Conservation (phyloP, 768 basidiomycete genomes). For the Mycena crocata region DNA sequence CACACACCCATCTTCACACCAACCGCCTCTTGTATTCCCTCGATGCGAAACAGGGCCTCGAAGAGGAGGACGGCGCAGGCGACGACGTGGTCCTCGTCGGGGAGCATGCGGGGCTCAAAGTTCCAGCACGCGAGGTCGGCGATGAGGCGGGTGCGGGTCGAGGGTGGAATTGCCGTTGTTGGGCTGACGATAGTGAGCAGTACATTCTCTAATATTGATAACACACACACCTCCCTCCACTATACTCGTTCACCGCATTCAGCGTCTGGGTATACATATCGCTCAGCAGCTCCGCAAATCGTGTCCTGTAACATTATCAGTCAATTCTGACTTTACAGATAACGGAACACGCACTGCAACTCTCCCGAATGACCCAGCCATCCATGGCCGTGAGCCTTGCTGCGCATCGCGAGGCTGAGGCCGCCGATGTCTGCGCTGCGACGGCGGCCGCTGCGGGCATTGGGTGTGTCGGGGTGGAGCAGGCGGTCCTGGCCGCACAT, state of each 20-base stretch:
- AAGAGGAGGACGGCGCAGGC: conserved; percentile 89
- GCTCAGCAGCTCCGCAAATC: conserved; percentile 84
- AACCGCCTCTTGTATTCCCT: conserved; percentile 73
- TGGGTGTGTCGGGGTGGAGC: conserved; percentile 21
- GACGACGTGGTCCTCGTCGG: conserved; percentile 79
- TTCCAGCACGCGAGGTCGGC: conserved; percentile 81
- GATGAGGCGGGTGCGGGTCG: conserved; percentile 73
- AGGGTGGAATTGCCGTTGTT: conserved; percentile 58
- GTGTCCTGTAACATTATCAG: conserved; percentile 50
- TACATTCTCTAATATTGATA: conserved; percentile 9
- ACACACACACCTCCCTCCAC: conserved; percentile 40
- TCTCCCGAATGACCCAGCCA: conserved; percentile 69
- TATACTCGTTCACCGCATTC: conserved; percentile 72
- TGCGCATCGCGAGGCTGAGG: conserved; percentile 80
- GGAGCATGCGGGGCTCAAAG: conserved; percentile 89
- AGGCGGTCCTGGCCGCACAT: conserved; percentile 35
- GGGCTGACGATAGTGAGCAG: conserved; percentile 45
- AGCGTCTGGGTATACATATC: conserved; percentile 88
- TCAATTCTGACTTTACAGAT: not conserved
- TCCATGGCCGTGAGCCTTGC: conserved; percentile 65
- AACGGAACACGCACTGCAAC: conserved; percentile 58
- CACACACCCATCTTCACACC: conserved; percentile 70
- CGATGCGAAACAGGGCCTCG: conserved; percentile 83
- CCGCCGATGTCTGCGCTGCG: conserved; percentile 93
- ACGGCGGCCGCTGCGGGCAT: conserved; percentile 52